Percentiles rank a stretch among this genome's conserved stretches.
These are phyloP conservation scores for Calonectria multiphialidica DNA, from an alignment of 2,329 filamentous ascomycete species.

Conservation along the genomic window DNA sequence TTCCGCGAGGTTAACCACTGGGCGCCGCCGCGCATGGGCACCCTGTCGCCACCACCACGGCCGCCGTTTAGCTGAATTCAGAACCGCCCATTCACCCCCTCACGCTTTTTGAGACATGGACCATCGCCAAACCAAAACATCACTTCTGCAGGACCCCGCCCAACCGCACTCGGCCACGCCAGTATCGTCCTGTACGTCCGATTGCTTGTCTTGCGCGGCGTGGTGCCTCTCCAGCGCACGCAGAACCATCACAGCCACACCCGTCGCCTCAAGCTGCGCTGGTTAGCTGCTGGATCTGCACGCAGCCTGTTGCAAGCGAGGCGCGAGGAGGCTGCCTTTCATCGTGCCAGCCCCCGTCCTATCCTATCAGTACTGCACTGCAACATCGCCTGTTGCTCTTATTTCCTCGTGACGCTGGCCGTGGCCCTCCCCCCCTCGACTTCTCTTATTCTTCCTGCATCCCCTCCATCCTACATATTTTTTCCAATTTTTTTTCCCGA, in stretches of 20 bases:
- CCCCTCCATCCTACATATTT: not conserved
- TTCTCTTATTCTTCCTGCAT: not conserved
- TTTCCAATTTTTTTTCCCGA: not conserved
- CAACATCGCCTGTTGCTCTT: constrained; percentile 11
- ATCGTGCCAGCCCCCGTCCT: constrained; percentile 1
- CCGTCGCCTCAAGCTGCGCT: not conserved
- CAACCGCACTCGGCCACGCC: constrained; percentile 40
- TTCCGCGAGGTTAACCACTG: not conserved
- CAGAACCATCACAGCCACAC: constrained; percentile 3
- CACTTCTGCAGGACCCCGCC: constrained; percentile 12
- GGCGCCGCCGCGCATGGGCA: constrained; percentile 7
- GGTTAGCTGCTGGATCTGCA: constrained; percentile 1
- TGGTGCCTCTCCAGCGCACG: constrained; percentile 4
- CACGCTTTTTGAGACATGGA: not conserved
- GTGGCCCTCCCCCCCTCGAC: not conserved
- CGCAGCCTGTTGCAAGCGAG: not conserved
- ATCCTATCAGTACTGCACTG: not conserved
- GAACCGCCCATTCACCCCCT: not conserved
- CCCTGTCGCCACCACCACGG: not conserved
- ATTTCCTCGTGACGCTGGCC: not conserved
- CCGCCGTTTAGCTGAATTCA: constrained; percentile 12
- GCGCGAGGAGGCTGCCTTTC: not conserved
- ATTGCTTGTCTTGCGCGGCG: not conserved
- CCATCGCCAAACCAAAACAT: constrained; percentile 6
- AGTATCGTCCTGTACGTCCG: not conserved